Conservation (phyloP, 768 basidiomycete genomes). For the Collybiopsis luxurians region DNA sequence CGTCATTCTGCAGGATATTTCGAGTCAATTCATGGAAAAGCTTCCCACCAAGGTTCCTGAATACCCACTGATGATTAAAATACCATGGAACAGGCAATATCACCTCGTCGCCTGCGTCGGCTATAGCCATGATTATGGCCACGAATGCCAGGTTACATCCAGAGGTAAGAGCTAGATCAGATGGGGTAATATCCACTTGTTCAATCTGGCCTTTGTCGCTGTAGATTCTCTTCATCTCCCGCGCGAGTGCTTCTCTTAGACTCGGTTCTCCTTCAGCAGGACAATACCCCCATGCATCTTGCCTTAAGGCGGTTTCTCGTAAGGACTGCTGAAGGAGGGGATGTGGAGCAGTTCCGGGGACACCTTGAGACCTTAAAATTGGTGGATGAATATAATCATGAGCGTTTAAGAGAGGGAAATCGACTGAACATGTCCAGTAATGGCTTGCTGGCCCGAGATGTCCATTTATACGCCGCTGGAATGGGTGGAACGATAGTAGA, state of each 20-base stretch:
- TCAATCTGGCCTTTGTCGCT: conserved; percentile 20
- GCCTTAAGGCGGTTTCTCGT: conserved; percentile 38
- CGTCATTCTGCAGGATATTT: conserved; percentile 51
- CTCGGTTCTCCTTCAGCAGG: conserved; percentile 54
- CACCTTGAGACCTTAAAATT: conserved; percentile 66
- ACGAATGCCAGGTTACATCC: conserved; percentile 77
- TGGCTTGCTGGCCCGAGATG: conserved; percentile 37
- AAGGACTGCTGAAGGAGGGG: conserved; percentile 47
- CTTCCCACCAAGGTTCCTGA: neutral
- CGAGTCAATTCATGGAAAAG: neutral
- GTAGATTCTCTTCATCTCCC: conserved; percentile 64
- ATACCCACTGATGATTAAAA: conserved; percentile 58
- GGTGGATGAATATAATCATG: no score
- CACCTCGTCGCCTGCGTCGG: conserved; percentile 68
- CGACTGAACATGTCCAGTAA: conserved; percentile 40
- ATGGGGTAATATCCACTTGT: conserved; percentile 41
- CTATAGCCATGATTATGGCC: conserved; percentile 57
- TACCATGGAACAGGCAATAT: conserved; percentile 75
- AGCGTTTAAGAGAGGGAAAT: no score
- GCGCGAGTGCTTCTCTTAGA: conserved; percentile 49
- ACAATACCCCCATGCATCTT: conserved; percentile 52
- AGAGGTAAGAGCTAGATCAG: conserved; percentile 67
- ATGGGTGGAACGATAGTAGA: conserved; percentile 26
- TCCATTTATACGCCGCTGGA: conserved; percentile 59
- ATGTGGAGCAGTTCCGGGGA: conserved; percentile 67